Evolutionary conservation across 179 eudicot species (phyloP).

Genomic region (Beta corolliflora): DNA sequence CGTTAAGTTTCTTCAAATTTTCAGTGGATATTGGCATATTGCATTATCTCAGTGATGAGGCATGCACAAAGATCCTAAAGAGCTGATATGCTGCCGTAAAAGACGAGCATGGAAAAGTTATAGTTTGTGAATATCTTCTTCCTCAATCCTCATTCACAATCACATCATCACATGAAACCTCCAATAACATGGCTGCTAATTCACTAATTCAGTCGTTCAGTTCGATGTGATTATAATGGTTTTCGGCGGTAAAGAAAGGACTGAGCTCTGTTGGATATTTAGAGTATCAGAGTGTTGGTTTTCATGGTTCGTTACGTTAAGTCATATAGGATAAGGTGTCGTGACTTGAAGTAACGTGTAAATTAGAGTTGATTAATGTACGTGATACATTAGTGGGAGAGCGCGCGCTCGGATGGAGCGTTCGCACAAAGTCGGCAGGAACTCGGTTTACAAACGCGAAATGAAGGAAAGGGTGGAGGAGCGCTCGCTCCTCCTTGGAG

Average conservation of each 20-base stretch:
- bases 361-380: too few species aligned
- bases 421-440: too few species aligned
- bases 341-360: too few species aligned
- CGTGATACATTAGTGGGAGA: too few species aligned
- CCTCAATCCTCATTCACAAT: conserved; percentile 4
- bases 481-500: too few species aligned
- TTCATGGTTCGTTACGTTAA: too few species aligned
- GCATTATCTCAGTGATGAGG: conserved; percentile 36
- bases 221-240: conserved; percentile 31
- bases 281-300: too few species aligned
- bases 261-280: too few species aligned
- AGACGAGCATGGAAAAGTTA: conserved; percentile 41
- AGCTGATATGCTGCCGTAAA: conserved; percentile 42
- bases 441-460: too few species aligned
- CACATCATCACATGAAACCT: conserved; percentile 21
- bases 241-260: conserved; percentile 43
- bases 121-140: conserved; percentile 39
- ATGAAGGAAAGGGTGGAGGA: too few species aligned
- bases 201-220: not conserved
- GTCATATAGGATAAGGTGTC: too few species aligned
- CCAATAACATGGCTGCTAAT: conserved; percentile 11
- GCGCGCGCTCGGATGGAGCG: too few species aligned
- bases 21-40: conserved; percentile 35
- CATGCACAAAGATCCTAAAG: conserved; percentile 41
- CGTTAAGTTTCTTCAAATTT: not conserved